phyloP scores from a whole-genome alignment of 257 asterid species.

The Scutellaria galericulata region DNA sequence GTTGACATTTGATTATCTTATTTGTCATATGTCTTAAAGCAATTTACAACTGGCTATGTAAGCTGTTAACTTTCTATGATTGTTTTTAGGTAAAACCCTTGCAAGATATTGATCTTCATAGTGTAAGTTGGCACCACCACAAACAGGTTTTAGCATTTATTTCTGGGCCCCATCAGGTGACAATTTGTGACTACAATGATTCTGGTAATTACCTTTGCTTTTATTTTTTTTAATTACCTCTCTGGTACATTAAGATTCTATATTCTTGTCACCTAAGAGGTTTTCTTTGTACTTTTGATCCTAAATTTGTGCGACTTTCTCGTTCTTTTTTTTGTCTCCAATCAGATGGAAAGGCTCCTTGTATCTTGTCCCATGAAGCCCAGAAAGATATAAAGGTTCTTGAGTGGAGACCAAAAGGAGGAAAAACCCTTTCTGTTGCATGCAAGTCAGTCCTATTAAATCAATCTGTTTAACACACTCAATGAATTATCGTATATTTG shows the following conservation, averaged over 20 bases:
- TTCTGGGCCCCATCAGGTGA: conserved; percentile 80
- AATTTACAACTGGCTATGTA: neutral
- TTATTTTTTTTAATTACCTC: conserved; percentile 16
- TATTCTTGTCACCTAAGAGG: conserved; percentile 16
- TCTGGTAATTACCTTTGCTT: conserved; percentile 56
- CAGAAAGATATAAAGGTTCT: conserved; percentile 79
- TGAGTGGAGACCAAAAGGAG: conserved; percentile 98
- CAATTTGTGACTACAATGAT: conserved; percentile 80
- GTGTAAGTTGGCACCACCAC: conserved; percentile 84
- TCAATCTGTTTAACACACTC: conserved; percentile 23
- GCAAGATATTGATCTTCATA: conserved; percentile 65
- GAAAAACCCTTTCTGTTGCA: conserved; percentile 83
- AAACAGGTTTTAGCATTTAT: conserved; percentile 80
- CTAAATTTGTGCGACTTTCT: neutral
- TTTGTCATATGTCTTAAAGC: conserved; percentile 9
- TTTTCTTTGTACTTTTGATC: conserved; percentile 20
- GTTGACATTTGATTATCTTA: conserved; percentile 1
- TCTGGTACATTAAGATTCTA: conserved; percentile 15
- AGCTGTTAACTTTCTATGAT: conserved; percentile 10
- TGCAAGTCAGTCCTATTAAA: conserved; percentile 74
- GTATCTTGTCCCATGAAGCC: conserved; percentile 62
- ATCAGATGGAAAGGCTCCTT: conserved; percentile 75
- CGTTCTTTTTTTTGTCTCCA: conserved; percentile 19
- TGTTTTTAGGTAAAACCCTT: conserved; percentile 67
- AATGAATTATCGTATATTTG: neutral